These are phyloP conservation scores for Talaromyces marneffei DNA, from an alignment of 2,329 filamentous ascomycete genomes.

Conservation along the genomic window DNA sequence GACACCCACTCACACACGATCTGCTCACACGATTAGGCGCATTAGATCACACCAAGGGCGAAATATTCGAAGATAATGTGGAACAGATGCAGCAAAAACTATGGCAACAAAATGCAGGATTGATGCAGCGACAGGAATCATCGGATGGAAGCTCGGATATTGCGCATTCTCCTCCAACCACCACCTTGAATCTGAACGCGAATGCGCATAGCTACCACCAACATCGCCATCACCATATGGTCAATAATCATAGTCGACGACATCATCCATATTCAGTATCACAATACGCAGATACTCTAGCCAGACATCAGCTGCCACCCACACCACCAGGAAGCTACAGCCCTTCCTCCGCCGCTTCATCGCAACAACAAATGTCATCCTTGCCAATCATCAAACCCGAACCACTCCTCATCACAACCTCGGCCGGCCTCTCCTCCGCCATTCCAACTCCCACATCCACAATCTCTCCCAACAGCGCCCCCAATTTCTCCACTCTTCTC, in stretches of 20 bases:
- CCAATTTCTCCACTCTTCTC: constrained; percentile 7
- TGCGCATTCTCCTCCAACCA: constrained; percentile 39
- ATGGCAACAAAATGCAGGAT: constrained; percentile 43
- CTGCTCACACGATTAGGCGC: constrained; percentile 56
- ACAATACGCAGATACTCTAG: constrained; percentile 11
- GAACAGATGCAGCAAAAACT: constrained; percentile 51
- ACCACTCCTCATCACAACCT: not conserved
- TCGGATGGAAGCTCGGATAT: constrained; percentile 55
- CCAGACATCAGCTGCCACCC: constrained; percentile 29
- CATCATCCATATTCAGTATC: constrained; percentile 6
- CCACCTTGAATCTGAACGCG: constrained; percentile 3
- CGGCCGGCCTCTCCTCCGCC: not conserved
- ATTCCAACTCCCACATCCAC: constrained; percentile 14
- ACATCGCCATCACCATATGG: not conserved
- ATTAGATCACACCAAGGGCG: constrained; percentile 49
- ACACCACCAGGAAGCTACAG: constrained; percentile 37
- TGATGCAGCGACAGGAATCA: constrained; percentile 50
- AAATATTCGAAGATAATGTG: constrained; percentile 55
- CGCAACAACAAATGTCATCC: not conserved
- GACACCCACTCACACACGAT: constrained; percentile 58
- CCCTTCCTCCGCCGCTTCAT: constrained; percentile 21
- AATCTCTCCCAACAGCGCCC: constrained; percentile 3
- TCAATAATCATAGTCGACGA: constrained; percentile 2
- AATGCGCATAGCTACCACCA: constrained; percentile 6
- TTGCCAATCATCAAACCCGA: not conserved